phyloP scores from a whole-genome alignment of 1,284 basidiomycete species.

The Moesziomyces globuligerus region DNA sequence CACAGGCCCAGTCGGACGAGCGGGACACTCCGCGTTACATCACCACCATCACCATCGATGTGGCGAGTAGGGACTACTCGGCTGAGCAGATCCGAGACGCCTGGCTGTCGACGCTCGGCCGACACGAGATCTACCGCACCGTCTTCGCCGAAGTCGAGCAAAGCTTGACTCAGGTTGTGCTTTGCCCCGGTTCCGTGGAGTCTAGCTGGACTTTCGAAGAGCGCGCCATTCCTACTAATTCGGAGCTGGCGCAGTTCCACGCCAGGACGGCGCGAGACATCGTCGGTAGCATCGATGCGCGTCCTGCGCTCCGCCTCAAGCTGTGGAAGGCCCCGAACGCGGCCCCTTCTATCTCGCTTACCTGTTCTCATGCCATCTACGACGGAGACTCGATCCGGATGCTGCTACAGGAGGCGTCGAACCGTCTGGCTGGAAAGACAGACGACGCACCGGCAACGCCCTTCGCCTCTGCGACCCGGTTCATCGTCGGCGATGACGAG shows the following conservation, averaged over 20 bases:
- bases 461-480: conserved; percentile 27
- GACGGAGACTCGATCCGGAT: conserved; percentile 58
- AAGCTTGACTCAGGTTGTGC: conserved; percentile 39
- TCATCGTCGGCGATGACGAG: conserved; percentile 19
- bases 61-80: conserved; percentile 4
- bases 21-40: conserved; percentile 46
- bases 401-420: conserved; percentile 39
- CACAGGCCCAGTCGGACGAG: conserved; percentile 35
- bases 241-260: conserved; percentile 18
- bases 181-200: conserved; percentile 9
- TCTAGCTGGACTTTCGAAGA: conserved; percentile 13
- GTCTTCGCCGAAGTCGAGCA: conserved; percentile 46
- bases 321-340: conserved; percentile 21
- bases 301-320: conserved; percentile 50
- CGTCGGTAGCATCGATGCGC: conserved; percentile 10
- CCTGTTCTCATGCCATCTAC: conserved; percentile 60
- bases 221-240: neutral
- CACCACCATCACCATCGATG: conserved; percentile 39
- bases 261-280: conserved; percentile 32
- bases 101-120: conserved; percentile 32
- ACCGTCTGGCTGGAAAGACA: conserved; percentile 5
- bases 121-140: conserved; percentile 55
- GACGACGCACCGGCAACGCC: conserved; percentile 2
- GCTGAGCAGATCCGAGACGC: conserved; percentile 18
- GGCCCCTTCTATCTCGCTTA: conserved; percentile 18